Evolutionary conservation across 148 eudicot genomes (phyloP).

Genomic region (Arctostaphylos glauca): DNA sequence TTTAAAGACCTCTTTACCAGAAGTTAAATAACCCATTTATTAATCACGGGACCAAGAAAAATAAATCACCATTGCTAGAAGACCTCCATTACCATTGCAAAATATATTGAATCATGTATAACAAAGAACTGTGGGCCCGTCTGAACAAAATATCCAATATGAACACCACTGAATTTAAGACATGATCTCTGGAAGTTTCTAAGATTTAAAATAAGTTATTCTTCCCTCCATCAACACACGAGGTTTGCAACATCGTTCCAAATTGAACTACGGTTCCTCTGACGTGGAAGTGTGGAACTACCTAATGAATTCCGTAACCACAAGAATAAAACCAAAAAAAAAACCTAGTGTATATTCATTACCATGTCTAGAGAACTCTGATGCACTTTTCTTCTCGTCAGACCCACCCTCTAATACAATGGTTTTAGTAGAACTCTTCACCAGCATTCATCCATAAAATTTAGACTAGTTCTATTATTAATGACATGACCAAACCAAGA

Average conservation of each 20-base stretch:
- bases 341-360: slow-evolving; percentile 4
- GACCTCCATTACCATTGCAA: neutral
- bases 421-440: neutral
- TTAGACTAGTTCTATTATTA: neutral
- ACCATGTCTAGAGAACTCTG: slow-evolving; percentile 68
- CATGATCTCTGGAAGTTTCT: neutral
- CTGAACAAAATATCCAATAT: neutral
- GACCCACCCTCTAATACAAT: slow-evolving; percentile 47
- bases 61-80: neutral
- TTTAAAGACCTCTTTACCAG: neutral
- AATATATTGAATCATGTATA: neutral
- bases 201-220: neutral
- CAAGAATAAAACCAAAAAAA: neutral
- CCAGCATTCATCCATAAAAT: neutral
- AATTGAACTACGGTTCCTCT: neutral
- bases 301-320: neutral
- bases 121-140: neutral
- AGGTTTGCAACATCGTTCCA: neutral
- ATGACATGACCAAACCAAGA: neutral
- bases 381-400: slow-evolving; percentile 43
- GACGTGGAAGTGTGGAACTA: neutral
- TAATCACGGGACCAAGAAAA: neutral
- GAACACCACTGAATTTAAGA: neutral
- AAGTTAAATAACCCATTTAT: neutral
- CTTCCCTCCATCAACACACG: neutral